A percentile compares a stretch with the other conserved stretches of the same genome.
phyloP scores from a whole-genome alignment of 1,284 basidiomycete species.

The Erythrobasidium hasegawianum region DNA sequence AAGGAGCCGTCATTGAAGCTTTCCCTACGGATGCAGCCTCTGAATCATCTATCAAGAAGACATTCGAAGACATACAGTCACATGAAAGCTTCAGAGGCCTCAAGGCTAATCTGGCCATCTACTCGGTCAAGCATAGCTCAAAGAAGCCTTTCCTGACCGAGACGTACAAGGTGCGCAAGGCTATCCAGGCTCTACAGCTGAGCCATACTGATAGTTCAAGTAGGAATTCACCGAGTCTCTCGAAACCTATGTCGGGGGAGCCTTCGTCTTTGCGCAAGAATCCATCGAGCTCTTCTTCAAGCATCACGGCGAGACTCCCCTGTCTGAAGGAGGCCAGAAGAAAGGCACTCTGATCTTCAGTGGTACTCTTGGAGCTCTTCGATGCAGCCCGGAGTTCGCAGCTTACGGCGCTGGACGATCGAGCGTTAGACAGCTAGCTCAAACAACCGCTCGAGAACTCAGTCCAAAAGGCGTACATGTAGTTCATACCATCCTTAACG shows the following conservation, averaged over 20 bases:
- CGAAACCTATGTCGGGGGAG: neutral
- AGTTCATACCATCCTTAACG: neutral
- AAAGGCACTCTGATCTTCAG: conserved; percentile 1
- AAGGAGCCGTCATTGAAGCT: neutral
- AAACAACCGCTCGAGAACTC: neutral
- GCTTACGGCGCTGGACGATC: neutral
- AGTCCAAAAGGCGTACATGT: conserved; percentile 1
- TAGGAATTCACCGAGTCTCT: conserved; percentile 1
- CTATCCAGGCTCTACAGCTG: no score
- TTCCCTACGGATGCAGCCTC: conserved; percentile 2
- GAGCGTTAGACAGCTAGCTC: neutral
- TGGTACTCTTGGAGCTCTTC: neutral
- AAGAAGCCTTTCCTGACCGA: neutral
- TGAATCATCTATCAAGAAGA: neutral
- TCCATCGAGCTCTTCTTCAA: conserved; percentile 1
- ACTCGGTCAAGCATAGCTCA: conserved; percentile 1
- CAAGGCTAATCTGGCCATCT: neutral
- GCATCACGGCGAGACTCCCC: neutral
- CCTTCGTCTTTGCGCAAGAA: conserved; percentile 4
- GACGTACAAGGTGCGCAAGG: neutral
- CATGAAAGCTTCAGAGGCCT: neutral
- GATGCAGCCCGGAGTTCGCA: conserved; percentile 1
- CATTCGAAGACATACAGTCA: neutral
- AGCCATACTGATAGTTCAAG: neutral
- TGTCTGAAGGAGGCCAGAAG: conserved; percentile 1